Evolutionary conservation across 176 grass and related monocot genomes (phyloP).

Genomic region (Chloris gayana): DNA sequence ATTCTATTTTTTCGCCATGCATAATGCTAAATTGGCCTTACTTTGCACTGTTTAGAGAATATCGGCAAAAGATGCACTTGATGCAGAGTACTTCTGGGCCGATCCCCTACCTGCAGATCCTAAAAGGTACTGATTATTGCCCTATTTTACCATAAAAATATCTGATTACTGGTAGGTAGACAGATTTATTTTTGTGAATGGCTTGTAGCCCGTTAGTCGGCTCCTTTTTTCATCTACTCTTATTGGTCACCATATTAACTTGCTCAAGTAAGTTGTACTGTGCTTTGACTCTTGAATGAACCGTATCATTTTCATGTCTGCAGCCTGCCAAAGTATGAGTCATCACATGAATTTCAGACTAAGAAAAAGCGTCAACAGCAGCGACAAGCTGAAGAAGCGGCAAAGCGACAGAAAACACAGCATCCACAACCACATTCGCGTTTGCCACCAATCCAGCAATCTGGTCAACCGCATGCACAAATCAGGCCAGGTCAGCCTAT

Average conservation of each 20-base stretch:
- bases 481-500: constrained; percentile 69
- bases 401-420: constrained; percentile 83
- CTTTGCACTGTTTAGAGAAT: constrained; percentile 67
- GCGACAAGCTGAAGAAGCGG: constrained; percentile 80
- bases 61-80: constrained; percentile 83
- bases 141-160: background rate
- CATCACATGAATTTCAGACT: constrained; percentile 87
- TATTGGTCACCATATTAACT: background rate
- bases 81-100: constrained; percentile 95
- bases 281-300: constrained; percentile 5
- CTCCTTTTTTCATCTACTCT: background rate
- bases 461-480: constrained; percentile 64
- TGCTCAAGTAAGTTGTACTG: background rate
- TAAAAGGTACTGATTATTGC: constrained; percentile 48
- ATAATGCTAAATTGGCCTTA: constrained; percentile 33
- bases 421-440: constrained; percentile 81
- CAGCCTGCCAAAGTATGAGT: constrained; percentile 84
- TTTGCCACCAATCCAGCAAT: constrained; percentile 79
- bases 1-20: constrained; percentile 3
- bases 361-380: constrained; percentile 94
- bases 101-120: constrained; percentile 82
- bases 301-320: constrained; percentile 7
- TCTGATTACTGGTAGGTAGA: too few species aligned
- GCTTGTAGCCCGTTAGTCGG: too few species aligned
- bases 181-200: too few species aligned